Evolutionary conservation across 441 rosid genomes (phyloP).

Genomic region (Arabidopsis hybrid): DNA sequence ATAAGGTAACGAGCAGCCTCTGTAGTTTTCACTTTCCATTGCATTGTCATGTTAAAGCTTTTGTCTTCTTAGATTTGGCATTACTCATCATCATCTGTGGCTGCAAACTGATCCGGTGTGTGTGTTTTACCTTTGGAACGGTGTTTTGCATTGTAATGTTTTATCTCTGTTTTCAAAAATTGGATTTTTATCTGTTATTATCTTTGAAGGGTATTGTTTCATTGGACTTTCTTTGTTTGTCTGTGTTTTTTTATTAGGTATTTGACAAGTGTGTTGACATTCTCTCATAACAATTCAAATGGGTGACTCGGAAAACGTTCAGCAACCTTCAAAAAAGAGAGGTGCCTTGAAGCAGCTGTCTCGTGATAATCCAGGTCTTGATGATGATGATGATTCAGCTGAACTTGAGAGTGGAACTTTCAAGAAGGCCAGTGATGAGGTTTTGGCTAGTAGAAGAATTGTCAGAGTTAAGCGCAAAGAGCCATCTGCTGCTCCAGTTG

Average conservation of each 20-base stretch:
- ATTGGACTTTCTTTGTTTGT: not conserved
- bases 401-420: conserved; percentile 78
- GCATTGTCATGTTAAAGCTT: not conserved
- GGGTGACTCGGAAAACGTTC: conserved; percentile 77
- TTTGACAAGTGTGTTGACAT: not conserved
- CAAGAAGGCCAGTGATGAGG: conserved; percentile 86
- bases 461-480: conserved; percentile 76
- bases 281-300: conserved; percentile 41
- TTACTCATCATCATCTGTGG: not conserved
- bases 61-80: not conserved
- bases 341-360: conserved; percentile 86
- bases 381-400: conserved; percentile 76
- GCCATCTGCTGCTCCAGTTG: conserved; percentile 36
- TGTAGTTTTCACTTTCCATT: not conserved
- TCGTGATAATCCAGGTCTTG: conserved; percentile 82
- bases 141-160: not conserved
- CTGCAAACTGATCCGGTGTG: not conserved
- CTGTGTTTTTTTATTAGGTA: conserved; percentile 20
- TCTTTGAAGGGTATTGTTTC: not conserved
- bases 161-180: not conserved
- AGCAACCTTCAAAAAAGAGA: conserved; percentile 90
- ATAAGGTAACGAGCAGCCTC: not conserved
- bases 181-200: conserved; percentile 6
- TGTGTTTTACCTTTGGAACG: not conserved
- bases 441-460: conserved; percentile 80